phyloP scores from a whole-genome alignment of 2,329 filamentous ascomycete species.

The Aspergillus quadrilineatus region DNA sequence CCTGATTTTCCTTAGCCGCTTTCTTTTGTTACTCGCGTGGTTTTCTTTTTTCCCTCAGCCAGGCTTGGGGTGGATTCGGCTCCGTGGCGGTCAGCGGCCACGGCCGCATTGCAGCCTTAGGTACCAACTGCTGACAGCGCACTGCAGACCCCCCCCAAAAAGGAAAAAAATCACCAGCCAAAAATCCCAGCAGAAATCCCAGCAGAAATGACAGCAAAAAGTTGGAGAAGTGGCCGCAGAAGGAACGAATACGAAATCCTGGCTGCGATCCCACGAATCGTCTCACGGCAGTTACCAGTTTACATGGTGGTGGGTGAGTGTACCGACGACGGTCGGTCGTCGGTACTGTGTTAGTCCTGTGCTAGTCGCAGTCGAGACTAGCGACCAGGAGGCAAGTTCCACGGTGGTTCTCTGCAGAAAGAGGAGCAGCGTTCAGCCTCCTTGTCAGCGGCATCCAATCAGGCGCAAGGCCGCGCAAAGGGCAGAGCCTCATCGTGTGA shows the following conservation, averaged over 20 bases:
- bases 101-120: constrained; percentile 16
- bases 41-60: constrained; percentile 3
- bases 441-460: constrained; percentile 20
- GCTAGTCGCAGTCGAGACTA: not conserved
- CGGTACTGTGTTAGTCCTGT: not conserved
- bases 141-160: not conserved
- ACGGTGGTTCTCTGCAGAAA: constrained; percentile 24
- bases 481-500: constrained; percentile 21
- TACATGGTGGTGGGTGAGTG: not conserved
- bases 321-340: not conserved
- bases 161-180: not conserved
- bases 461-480: not conserved
- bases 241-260: too few species aligned
- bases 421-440: constrained; percentile 23
- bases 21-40: not conserved
- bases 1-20: constrained; percentile 1
- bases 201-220: too few species aligned
- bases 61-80: not conserved
- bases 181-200: too few species aligned
- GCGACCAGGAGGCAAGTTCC: constrained; percentile 15
- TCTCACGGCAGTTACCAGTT: too few species aligned
- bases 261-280: too few species aligned
- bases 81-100: constrained; percentile 12
- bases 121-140: constrained; percentile 11
- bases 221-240: too few species aligned